These are phyloP conservation scores for Corylus avellana DNA, from an alignment of 306 rosid genomes.

Conservation along the genomic window DNA sequence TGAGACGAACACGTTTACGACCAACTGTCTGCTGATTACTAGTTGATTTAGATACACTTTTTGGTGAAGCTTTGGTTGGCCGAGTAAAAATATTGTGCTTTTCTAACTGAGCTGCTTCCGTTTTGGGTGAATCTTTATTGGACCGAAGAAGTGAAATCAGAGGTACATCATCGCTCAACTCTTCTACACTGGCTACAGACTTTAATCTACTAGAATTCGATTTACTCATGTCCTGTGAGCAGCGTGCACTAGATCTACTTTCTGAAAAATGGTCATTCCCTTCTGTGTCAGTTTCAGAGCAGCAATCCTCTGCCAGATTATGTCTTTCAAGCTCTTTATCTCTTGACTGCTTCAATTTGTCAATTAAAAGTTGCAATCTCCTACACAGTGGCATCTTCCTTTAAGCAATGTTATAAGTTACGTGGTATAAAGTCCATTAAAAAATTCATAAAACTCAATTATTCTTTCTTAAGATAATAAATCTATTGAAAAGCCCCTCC, in stretches of 20 bases:
- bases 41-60: conserved; percentile 40
- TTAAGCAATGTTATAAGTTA: conserved; percentile 12
- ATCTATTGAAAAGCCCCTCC: not conserved
- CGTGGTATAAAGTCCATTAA: not conserved
- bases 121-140: conserved; percentile 45
- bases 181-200: conserved; percentile 40
- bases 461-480: not conserved
- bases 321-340: conserved; percentile 41
- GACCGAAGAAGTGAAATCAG: conserved; percentile 49
- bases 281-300: conserved; percentile 87
- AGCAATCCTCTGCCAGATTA: conserved; percentile 46
- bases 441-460: not conserved
- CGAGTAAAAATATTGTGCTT: conserved; percentile 29
- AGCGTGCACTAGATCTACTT: conserved; percentile 39
- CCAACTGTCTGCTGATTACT: conserved; percentile 43
- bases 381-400: conserved; percentile 43
- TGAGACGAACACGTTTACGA: conserved; percentile 61
- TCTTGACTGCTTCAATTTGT: conserved; percentile 50
- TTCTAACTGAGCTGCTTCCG: conserved; percentile 33
- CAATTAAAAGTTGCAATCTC: conserved; percentile 69
- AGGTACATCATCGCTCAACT: conserved; percentile 52
- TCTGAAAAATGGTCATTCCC: conserved; percentile 47
- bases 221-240: conserved; percentile 41
- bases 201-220: conserved; percentile 35
- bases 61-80: conserved; percentile 43